Evolutionary conservation across 2,329 filamentous ascomycete genomes (phyloP).

Genomic region (Chaetomiaceae sp.): DNA sequence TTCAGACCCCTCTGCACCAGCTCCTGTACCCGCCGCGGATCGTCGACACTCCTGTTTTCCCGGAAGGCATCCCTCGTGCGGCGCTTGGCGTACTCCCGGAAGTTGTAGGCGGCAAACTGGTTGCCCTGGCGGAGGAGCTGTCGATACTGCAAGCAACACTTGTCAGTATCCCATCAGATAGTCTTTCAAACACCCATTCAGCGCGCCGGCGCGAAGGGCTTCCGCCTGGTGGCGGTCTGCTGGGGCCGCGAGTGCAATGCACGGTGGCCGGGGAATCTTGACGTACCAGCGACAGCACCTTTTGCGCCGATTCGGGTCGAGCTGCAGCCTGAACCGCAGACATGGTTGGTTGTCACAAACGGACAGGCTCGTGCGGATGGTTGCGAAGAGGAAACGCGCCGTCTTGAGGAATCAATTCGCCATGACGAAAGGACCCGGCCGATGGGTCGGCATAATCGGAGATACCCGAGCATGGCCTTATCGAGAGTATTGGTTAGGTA

Average conservation of each 20-base stretch:
- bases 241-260: no score
- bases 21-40: slow-evolving; percentile 75
- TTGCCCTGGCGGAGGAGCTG: slow-evolving; percentile 79
- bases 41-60: slow-evolving; percentile 67
- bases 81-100: slow-evolving; percentile 90
- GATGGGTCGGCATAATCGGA: slow-evolving; percentile 7
- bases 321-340: slow-evolving; percentile 28
- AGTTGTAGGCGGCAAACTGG: slow-evolving; percentile 93
- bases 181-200: not conserved
- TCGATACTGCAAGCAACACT: slow-evolving; percentile 60
- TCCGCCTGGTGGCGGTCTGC: no score
- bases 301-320: slow-evolving; percentile 51
- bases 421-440: slow-evolving; percentile 8
- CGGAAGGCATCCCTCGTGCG: slow-evolving; percentile 87
- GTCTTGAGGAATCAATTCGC: not conserved
- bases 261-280: no score
- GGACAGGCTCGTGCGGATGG: not conserved
- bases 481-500: not conserved
- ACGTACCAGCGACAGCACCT: slow-evolving; percentile 42
- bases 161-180: slow-evolving; percentile 1
- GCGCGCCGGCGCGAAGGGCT: no score
- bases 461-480: slow-evolving; percentile 2
- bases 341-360: not conserved
- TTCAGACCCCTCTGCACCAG: slow-evolving; percentile 81
- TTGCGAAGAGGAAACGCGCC: not conserved